phyloP scores from a whole-genome alignment of 306 rosid species.

The Lathyrus aphaca region DNA sequence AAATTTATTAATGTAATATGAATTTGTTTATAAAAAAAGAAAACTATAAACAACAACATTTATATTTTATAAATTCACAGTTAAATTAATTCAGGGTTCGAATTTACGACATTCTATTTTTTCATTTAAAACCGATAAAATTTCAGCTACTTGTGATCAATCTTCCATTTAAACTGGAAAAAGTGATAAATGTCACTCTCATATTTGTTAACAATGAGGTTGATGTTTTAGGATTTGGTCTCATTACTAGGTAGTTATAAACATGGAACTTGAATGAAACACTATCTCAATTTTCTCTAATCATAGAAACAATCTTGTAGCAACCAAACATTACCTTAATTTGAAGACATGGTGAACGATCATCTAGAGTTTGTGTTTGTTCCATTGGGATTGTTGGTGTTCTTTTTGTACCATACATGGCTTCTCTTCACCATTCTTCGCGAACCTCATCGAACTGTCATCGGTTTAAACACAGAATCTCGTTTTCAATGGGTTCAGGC shows the following conservation, averaged over 20 bases:
- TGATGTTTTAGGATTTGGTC: constrained; percentile 1
- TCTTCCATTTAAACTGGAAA: neutral
- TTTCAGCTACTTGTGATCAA: neutral
- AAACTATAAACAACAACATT: too few species aligned
- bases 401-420: constrained; percentile 66
- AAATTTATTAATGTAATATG: too few species aligned
- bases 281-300: neutral
- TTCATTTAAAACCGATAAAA: too few species aligned
- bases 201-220: neutral
- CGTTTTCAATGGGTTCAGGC: constrained; percentile 78
- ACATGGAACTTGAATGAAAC: neutral
- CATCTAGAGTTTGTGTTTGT: constrained; percentile 61
- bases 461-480: constrained; percentile 74
- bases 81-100: too few species aligned
- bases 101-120: too few species aligned
- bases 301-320: neutral
- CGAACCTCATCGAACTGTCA: constrained; percentile 66
- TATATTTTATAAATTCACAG: too few species aligned
- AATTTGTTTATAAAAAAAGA: too few species aligned
- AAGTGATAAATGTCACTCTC: neutral
- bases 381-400: constrained; percentile 68
- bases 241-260: neutral
- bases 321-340: neutral
- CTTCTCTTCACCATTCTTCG: constrained; percentile 50
- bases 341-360: neutral